Evolutionary conservation across 352 stramenopile species (phyloP).

Genomic region (Phytopythium chamaehyphon): DNA sequence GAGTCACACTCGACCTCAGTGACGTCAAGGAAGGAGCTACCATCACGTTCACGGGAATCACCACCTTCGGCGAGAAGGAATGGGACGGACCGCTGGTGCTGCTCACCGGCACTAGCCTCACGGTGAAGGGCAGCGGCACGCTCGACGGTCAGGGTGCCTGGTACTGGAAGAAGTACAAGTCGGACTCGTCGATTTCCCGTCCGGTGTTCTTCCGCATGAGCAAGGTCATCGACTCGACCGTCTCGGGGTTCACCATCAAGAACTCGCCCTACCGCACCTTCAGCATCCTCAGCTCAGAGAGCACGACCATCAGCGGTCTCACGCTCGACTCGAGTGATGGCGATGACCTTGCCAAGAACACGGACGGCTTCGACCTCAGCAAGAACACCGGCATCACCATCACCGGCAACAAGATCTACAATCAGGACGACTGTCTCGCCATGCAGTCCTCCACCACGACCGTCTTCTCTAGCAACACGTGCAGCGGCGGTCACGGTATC

Average conservation of each 20-base stretch:
- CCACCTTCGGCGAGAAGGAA: conserved; percentile 25
- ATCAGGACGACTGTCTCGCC: conserved; percentile 23
- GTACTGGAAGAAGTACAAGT: conserved; percentile 18
- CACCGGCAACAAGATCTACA: conserved; percentile 22
- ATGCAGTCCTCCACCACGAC: conserved; percentile 26
- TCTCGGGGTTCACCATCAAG: conserved; percentile 38
- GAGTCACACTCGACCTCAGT: conserved; percentile 31
- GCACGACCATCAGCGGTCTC: conserved; percentile 16
- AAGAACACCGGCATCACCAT: conserved; percentile 20
- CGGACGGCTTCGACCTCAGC: conserved; percentile 22
- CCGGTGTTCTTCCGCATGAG: conserved; percentile 25
- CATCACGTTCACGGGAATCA: conserved; percentile 33
- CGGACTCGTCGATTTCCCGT: conserved; percentile 15
- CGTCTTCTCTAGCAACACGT: conserved; percentile 19
- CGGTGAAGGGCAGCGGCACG: conserved; percentile 17
- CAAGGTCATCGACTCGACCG: conserved; percentile 14
- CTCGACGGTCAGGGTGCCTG: conserved; percentile 20
- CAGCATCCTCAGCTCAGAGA: conserved; percentile 24
- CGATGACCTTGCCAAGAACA: conserved; percentile 12
- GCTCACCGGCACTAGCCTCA: conserved; percentile 17
- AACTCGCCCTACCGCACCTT: conserved; percentile 40
- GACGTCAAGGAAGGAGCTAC: conserved; percentile 20
- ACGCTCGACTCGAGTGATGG: conserved; percentile 18
- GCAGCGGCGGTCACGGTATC: conserved; percentile 15
- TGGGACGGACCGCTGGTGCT: conserved; percentile 35